Base-by-base conservation (phyloP, 108 stramenopile genomes). In the Cyclostephanos tholiformis region DNA sequence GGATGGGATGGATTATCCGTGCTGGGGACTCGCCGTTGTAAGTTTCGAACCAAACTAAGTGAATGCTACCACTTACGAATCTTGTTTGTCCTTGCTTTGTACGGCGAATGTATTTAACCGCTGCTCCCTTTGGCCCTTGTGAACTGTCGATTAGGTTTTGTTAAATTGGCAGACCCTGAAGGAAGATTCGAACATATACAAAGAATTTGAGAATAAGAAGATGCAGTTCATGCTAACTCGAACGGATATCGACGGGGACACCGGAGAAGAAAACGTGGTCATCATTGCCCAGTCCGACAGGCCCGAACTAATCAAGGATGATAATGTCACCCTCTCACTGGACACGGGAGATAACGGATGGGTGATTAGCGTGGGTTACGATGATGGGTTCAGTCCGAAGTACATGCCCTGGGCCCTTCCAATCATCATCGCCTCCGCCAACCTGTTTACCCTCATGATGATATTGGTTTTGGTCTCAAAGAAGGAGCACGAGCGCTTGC, bases 181-280 rank as follows among this genome's bases (percentile, higher is more conserved):
- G 38, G 52, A 76, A 32, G 43, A 74, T 13, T 84, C 83, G 43
- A 55, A 76, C 22, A 77, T 89, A 55, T 84, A 75, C 61, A 27
- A 80, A 30, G 62, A 55, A 7, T 89, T 86, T 39, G 44, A 67
- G 12, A 25, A 20, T 1, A 64, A 66, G 22, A 60, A 62, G n/a
- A 72, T 79, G 72, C 72, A 81, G 62, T 89, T 84, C 63, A 68
- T 77, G 61, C 68, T 89, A n/a, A 87, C 86, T 11, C 74, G 86
- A 9, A 85, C 73, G n/a, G 88, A 86, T 60, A 8, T 38, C 0
- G 44, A 46, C 16, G 1, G 3, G 44, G 58, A 36, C 4, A 48
- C 84, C 39, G 74, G 53, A 1, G 29, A 50, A 29, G 30, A 50
- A 43, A 55, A 30, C 39, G 70, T 71, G 48, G 52, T 44, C 12